Evolutionary conservation across 805 yeast species (phyloP).

Genomic region (Zygosaccharomyces lentus): DNA sequence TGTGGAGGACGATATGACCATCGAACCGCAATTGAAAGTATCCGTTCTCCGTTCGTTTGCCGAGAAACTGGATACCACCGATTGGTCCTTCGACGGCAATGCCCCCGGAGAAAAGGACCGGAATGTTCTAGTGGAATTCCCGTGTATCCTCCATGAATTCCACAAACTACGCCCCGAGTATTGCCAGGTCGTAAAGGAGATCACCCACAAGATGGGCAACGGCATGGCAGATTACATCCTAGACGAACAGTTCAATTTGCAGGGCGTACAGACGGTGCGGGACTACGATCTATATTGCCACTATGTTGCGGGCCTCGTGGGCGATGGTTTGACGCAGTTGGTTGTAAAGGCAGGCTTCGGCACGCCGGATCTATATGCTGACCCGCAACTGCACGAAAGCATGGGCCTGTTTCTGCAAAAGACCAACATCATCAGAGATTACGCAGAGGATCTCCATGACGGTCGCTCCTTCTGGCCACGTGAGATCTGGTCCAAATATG

Average conservation of each 20-base stretch:
- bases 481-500: slow-evolving; percentile 85
- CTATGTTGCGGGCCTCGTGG: slow-evolving; percentile 96
- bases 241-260: slow-evolving; percentile 69
- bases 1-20: slow-evolving; percentile 91
- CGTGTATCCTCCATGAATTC: slow-evolving; percentile 61
- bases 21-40: slow-evolving; percentile 65
- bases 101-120: slow-evolving; percentile 79
- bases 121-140: slow-evolving; percentile 74
- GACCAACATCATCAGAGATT: slow-evolving; percentile 94
- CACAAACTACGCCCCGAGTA: slow-evolving; percentile 69
- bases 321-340: slow-evolving; percentile 87
- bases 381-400: slow-evolving; percentile 60
- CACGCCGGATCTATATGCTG: slow-evolving; percentile 46
- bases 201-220: slow-evolving; percentile 84
- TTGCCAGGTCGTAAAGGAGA: slow-evolving; percentile 72
- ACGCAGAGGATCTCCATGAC: slow-evolving; percentile 83
- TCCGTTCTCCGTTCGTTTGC: slow-evolving; percentile 69
- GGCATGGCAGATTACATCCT: slow-evolving; percentile 95
- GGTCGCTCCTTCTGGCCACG: slow-evolving; percentile 95
- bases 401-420: slow-evolving; percentile 97
- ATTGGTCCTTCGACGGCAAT: slow-evolving; percentile 79
- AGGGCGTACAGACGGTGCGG: slow-evolving; percentile 70
- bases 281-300: slow-evolving; percentile 93
- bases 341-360: slow-evolving; percentile 73
- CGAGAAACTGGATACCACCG: slow-evolving; percentile 53